Evolutionary conservation across 2,329 filamentous ascomycete species (phyloP).

Genomic region (Fusarium tricinctum): DNA sequence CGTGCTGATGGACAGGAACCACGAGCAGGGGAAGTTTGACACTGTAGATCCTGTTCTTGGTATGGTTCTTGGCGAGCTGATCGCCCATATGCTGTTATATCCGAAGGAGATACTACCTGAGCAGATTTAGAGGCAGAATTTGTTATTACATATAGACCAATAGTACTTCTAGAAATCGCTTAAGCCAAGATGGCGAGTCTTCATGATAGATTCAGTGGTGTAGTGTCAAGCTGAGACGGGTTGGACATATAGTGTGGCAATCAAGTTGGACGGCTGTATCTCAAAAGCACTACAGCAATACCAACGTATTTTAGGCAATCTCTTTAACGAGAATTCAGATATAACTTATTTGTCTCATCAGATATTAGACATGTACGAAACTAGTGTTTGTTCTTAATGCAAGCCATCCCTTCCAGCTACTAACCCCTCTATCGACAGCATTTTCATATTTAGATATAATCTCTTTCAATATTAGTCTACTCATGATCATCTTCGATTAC

Average conservation of each 20-base stretch:
- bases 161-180: not conserved
- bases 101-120: too few species aligned
- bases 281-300: not conserved
- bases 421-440: not conserved
- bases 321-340: not conserved
- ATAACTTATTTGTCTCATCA: not conserved
- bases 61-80: too few species aligned
- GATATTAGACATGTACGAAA: not conserved
- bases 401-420: not conserved
- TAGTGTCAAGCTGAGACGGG: not conserved
- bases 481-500: not conserved
- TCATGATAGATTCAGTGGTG: not conserved
- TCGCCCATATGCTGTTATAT: not conserved
- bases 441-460: not conserved
- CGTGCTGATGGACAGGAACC: conserved; percentile 13
- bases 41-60: not conserved
- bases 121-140: too few species aligned
- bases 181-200: not conserved
- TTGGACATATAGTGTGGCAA: not conserved
- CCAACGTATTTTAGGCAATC: not conserved
- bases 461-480: not conserved
- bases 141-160: too few species aligned
- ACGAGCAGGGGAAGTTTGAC: not conserved
- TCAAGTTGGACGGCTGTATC: not conserved
- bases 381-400: not conserved